Conservation (phyloP, 192 early-diverging fungal genomes). For the Helicostylum pulchrum region DNA sequence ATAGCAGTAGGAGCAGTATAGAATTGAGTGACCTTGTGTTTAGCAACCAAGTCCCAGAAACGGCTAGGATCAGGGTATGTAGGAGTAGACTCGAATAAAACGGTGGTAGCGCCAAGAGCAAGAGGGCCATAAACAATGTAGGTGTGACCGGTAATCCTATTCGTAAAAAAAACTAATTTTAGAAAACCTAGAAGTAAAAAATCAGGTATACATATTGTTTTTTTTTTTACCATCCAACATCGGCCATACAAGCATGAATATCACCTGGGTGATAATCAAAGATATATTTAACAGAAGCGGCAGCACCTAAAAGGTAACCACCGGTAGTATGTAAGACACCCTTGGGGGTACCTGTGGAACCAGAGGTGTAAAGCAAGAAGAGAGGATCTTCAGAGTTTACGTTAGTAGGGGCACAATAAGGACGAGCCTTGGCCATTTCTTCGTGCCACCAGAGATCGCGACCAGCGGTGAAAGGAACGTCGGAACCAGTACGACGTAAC, state of each 20-base stretch:
- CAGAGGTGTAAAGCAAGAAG: conserved; percentile 94
- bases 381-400: conserved; percentile 91
- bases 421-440: conserved; percentile 75
- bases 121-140: conserved; percentile 95
- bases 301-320: conserved; percentile 92
- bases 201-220: too few species aligned
- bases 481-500: conserved; percentile 84
- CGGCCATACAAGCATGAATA: conserved; percentile 91
- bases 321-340: conserved; percentile 93
- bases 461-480: conserved; percentile 69
- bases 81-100: conserved; percentile 92
- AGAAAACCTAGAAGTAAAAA: too few species aligned
- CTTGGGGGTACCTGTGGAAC: conserved; percentile 88
- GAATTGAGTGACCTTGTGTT: conserved; percentile 93
- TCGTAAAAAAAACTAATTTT: conserved; percentile 27
- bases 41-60: conserved; percentile 82
- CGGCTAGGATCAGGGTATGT: conserved; percentile 81
- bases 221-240: conserved; percentile 61
- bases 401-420: conserved; percentile 81
- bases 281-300: conserved; percentile 82
- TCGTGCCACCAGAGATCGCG: conserved; percentile 98
- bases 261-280: conserved; percentile 93
- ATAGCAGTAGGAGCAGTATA: conserved; percentile 99
- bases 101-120: conserved; percentile 81
- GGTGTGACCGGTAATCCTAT: conserved; percentile 76